Conservation (phyloP, 495 filamentous ascomycete species). For the Friedmanniomyces simplex region DNA sequence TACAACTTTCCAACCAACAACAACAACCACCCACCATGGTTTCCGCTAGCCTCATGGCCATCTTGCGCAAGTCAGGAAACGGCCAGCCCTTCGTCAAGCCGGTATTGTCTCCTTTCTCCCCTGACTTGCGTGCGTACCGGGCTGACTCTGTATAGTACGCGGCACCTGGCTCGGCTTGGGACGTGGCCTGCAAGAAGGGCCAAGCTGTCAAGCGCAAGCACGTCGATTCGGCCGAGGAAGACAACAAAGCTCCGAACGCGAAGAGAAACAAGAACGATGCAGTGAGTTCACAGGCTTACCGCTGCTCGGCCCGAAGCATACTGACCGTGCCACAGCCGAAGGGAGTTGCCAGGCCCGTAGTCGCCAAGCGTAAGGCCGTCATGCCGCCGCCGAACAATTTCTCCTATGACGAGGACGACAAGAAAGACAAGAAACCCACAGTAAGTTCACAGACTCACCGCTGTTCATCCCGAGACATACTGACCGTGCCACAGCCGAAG, state of each 20-base stretch:
- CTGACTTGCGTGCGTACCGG: background rate
- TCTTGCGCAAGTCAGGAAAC: background rate
- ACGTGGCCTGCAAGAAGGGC: background rate
- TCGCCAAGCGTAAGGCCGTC: background rate
- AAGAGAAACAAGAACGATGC: background rate
- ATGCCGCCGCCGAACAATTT: too few species aligned
- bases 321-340: background rate
- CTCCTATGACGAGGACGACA: too few species aligned
- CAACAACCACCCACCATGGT: background rate
- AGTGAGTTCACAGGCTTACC: background rate
- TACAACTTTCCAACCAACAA: too few species aligned
- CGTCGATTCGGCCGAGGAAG: background rate
- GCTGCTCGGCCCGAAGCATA: too few species aligned
- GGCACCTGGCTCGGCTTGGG: background rate
- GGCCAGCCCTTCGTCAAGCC: background rate
- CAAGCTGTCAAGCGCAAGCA: background rate
- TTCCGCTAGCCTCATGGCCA: background rate
- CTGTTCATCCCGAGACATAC: too few species aligned
- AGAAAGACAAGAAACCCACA: too few species aligned
- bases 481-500: background rate
- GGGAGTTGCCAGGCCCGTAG: too few species aligned
- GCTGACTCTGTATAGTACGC: background rate
- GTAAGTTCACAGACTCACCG: background rate
- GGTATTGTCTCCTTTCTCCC: background rate
- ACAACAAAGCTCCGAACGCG: background rate